Conservation (phyloP, 225 moss, liverwort and hornwort species). For the Marchantia polymorpha region DNA sequence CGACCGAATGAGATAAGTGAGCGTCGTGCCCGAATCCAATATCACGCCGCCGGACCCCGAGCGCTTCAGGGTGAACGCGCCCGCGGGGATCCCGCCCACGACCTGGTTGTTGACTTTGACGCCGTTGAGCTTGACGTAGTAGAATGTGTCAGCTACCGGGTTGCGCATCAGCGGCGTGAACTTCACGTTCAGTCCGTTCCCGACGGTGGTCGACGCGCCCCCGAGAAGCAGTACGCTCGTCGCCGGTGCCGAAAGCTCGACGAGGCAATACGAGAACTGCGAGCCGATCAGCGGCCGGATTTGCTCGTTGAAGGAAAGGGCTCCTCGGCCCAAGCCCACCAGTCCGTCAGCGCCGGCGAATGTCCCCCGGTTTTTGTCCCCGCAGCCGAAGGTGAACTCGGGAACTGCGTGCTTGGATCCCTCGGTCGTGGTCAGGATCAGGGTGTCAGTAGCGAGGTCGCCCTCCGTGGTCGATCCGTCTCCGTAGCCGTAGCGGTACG, state of each 20-base stretch:
- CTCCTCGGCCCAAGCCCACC: conserved; percentile 27
- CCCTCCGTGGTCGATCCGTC: conserved; percentile 22
- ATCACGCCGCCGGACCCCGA: conserved; percentile 26
- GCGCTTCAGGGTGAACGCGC: conserved; percentile 15
- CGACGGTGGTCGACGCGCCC: neutral
- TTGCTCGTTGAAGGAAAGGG: conserved; percentile 22
- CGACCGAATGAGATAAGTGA: conserved; percentile 30
- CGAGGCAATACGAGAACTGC: conserved; percentile 36
- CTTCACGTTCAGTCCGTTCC: neutral
- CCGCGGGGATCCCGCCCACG: conserved; percentile 10
- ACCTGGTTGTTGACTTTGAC: conserved; percentile 13
- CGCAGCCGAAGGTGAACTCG: conserved; percentile 35
- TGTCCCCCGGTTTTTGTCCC: conserved; percentile 18
- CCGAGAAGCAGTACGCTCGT: conserved; percentile 32
- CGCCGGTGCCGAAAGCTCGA: neutral
- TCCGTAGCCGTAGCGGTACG: conserved; percentile 25
- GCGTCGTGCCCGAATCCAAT: conserved; percentile 35
- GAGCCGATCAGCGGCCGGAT: conserved; percentile 8
- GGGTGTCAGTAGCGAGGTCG: conserved; percentile 17
- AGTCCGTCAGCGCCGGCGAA: conserved; percentile 25
- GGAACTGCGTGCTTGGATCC: neutral
- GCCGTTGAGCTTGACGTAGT: conserved; percentile 32
- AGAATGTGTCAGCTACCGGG: conserved; percentile 20
- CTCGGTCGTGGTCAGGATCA: conserved; percentile 1
- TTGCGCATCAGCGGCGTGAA: conserved; percentile 31